Conservation (phyloP, 2,329 filamentous ascomycete species). For the Arthrinium phaeospermum region DNA sequence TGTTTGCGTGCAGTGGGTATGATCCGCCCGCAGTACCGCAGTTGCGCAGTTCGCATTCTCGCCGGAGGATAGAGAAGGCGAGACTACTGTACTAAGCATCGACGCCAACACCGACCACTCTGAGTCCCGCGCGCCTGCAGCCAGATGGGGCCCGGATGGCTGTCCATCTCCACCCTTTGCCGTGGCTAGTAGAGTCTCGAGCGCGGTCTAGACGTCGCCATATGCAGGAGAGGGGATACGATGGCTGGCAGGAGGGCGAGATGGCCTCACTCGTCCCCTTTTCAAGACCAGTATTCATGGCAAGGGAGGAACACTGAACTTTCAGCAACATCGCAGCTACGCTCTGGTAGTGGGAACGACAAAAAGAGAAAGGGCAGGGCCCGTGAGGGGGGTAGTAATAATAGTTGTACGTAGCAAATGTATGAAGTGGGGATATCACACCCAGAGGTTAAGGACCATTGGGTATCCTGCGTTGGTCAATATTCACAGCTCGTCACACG, state of each 20-base stretch:
- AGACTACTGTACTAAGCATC: not conserved
- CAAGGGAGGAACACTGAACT: not conserved
- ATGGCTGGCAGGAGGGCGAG: not conserved
- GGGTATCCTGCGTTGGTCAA: not conserved
- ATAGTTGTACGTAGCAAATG: not conserved
- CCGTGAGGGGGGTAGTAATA: too few species aligned
- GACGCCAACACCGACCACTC: conserved; percentile 5
- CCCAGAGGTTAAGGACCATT: not conserved
- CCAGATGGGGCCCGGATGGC: not conserved
- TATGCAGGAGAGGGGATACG: not conserved
- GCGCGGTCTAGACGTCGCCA: not conserved
- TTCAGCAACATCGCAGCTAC: not conserved
- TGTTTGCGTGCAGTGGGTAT: not conserved
- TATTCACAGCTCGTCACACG: not conserved
- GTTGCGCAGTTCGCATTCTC: not conserved
- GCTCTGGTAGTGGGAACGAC: not conserved
- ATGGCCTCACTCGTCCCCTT: not conserved
- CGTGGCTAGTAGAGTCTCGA: conserved; percentile 2
- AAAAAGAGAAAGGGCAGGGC: not conserved
- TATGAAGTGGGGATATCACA: not conserved
- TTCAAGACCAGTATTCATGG: not conserved
- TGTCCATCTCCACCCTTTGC: not conserved
- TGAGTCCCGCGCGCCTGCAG: conserved; percentile 8
- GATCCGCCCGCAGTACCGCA: not conserved
- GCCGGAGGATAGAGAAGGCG: not conserved